These are phyloP conservation scores for Litchi chinensis DNA, from an alignment of 345 rosid genomes.

Conservation along the genomic window DNA sequence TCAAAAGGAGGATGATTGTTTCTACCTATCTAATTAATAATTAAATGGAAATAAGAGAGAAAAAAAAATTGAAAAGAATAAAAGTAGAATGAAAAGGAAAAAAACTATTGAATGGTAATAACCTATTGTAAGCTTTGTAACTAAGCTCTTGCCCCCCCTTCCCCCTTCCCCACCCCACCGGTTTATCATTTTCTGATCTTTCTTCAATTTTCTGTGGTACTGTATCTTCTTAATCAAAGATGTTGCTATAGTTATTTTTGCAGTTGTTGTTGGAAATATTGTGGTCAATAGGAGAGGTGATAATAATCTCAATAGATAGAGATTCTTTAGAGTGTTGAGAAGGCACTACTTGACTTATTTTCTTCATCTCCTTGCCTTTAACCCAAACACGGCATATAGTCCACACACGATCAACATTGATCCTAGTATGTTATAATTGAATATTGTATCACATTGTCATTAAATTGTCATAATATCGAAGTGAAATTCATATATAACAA, in stretches of 20 bases:
- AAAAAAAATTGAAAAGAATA: not conserved
- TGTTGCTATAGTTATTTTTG: not conserved
- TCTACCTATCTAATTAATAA: not conserved
- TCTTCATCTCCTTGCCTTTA: constrained; percentile 40
- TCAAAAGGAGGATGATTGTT: too few relatives aligned
- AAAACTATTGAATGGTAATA: too few relatives aligned
- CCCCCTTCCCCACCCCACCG: too few relatives aligned
- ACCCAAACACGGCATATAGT: constrained; percentile 56
- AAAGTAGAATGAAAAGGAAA: too few relatives aligned
- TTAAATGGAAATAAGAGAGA: too few relatives aligned
- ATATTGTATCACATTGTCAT: not conserved
- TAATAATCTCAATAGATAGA: not conserved
- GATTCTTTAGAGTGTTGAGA: not conserved
- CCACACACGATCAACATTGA: constrained; percentile 47
- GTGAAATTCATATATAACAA: too few relatives aligned
- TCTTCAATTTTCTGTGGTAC: not conserved
- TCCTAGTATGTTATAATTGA: constrained; percentile 44
- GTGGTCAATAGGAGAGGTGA: not conserved
- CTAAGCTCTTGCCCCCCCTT: not conserved
- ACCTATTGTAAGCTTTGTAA: too few relatives aligned
- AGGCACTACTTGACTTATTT: constrained; percentile 6
- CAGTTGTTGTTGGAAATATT: not conserved
- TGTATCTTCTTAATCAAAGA: not conserved
- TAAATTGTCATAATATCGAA: too few relatives aligned
- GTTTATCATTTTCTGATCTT: not conserved